These are phyloP conservation scores for Meyerozyma elateridarum DNA, from an alignment of 1,139 yeast species.

Conservation along the genomic window DNA sequence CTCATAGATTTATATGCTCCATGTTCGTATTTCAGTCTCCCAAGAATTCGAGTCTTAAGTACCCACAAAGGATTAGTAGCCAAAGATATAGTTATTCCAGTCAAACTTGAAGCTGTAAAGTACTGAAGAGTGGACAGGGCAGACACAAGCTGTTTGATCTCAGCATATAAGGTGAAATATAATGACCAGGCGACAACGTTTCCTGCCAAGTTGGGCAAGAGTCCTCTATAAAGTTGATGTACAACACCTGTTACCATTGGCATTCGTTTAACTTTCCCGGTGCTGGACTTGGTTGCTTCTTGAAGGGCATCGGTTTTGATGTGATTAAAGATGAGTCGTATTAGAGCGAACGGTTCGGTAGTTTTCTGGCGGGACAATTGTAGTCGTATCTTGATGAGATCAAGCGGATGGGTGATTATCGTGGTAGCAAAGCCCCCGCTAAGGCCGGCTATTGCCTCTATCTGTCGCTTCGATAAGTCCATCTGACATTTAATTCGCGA, in stretches of 20 bases:
- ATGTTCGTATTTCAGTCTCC: conserved; percentile 42
- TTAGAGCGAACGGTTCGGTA: conserved; percentile 11
- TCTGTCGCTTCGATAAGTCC: conserved; percentile 17
- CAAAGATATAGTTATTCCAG: conserved; percentile 73
- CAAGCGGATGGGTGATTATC: conserved; percentile 80
- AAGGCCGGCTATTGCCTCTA: conserved; percentile 70
- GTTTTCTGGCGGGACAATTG: conserved; percentile 37
- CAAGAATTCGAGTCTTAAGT: conserved; percentile 77
- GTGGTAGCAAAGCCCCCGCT: conserved; percentile 83
- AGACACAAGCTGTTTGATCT: conserved; percentile 37
- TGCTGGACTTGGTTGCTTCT: conserved; percentile 7
- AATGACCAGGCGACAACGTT: conserved; percentile 86
- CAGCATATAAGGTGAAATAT: conserved; percentile 72
- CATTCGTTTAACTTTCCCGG: conserved; percentile 12
- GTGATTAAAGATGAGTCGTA: conserved; percentile 18
- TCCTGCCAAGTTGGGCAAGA: conserved; percentile 76
- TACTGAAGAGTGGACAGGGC: conserved; percentile 24
- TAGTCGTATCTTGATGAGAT: conserved; percentile 73
- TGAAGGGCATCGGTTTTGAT: conserved; percentile 14
- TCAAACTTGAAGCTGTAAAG: conserved; percentile 38
- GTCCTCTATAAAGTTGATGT: conserved; percentile 61
- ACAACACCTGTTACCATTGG: background rate
- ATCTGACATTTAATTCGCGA: too few species aligned
- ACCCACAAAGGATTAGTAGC: conserved; percentile 94
- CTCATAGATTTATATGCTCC: conserved; percentile 53